phyloP scores from a whole-genome alignment of 345 rosid species.

The Geranium rotundifolium region DNA sequence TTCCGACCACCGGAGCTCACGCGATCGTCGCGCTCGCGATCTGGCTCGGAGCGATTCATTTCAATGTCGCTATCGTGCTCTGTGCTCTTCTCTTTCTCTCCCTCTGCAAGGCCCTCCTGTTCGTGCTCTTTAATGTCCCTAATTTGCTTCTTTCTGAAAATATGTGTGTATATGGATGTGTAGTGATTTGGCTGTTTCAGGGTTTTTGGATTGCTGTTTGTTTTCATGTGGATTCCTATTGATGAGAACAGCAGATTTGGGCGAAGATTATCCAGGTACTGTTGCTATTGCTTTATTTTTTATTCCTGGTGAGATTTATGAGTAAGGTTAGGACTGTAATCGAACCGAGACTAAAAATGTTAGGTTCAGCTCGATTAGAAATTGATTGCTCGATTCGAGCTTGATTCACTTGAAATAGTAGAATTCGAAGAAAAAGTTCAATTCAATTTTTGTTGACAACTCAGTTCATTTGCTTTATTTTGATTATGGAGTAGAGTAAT shows the following conservation, averaged over 20 bases:
- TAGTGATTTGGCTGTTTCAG: slow-evolving; percentile 18
- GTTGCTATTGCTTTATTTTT: neutral
- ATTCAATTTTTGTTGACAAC: too few species aligned
- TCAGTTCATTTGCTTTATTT: too few species aligned
- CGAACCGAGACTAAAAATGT: too few species aligned
- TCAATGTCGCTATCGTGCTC: slow-evolving; percentile 32
- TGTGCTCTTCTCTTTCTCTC: slow-evolving; percentile 47
- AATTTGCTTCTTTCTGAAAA: too few species aligned
- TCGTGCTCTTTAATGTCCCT: slow-evolving; percentile 11
- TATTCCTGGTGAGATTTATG: neutral
- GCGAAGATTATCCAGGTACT: slow-evolving; percentile 47
- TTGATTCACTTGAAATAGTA: too few species aligned
- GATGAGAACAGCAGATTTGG: slow-evolving; percentile 50
- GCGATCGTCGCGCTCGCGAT: slow-evolving; percentile 29
- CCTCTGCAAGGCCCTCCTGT: slow-evolving; percentile 35
- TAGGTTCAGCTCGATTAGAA: too few species aligned
- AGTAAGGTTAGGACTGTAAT: neutral
- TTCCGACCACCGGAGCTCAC: slow-evolving; percentile 23
- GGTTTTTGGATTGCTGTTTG: slow-evolving; percentile 40
- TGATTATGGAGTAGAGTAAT: too few species aligned
- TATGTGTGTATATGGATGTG: too few species aligned
- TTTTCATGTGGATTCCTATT: slow-evolving; percentile 63
- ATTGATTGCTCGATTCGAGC: too few species aligned
- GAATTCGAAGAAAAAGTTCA: too few species aligned
- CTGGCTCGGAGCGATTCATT: slow-evolving; percentile 82